Base-by-base conservation (phyloP, 768 basidiomycete genomes). In the Cytidiella melzeri region DNA sequence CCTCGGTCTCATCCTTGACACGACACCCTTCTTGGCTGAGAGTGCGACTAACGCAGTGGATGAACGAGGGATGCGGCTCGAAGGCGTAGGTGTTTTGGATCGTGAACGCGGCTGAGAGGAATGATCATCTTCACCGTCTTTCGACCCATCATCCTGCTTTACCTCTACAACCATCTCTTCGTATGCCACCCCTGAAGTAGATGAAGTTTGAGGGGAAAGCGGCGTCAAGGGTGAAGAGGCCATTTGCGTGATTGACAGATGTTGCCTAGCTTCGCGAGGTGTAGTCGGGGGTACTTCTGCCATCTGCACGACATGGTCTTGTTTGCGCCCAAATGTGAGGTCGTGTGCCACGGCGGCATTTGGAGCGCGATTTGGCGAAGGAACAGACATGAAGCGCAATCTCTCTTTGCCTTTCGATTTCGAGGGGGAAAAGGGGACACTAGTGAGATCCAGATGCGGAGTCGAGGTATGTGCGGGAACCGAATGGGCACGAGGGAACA, bases 1-100 rank as follows among this genome's bases (percentile, higher is more conserved):
- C 25, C 42, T 48, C 12, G 47, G 26, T 48, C 47, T 48, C 19
- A 10, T 13, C 11, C 28, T 13, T 46, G 45, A 18, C 41, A 46
- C 20, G 28, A 37, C 30, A 41, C 26, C 15, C 43, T 38, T 26
- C 28, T 40, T 18, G 34, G 15, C 4, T 47, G 48, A 19, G 48
- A 18, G 23, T 13, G 21, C 38, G 12, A 18, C 5, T 27, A 24
- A 15, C 18, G 25, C 25, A 19, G 48, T 36, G 13, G 51, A 20
- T 2, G 50, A 41, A 11, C 41, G 19, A 15, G 50, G 50, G 3
- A 55, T 26, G 13, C 50, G 43, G 37, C 45, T 51, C 20, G 42
- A 26, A 30, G 39, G 20, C 2, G 49, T 26, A 10, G 50, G 50
- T 9, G 54, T 52, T 21, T 38, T 43, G 11, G 50, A 20, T 11